Percentiles rank a stretch among this genome's conserved stretches.
Conservation (phyloP, 1,284 basidiomycete species). For the Apiotrichum porosum region DNA sequence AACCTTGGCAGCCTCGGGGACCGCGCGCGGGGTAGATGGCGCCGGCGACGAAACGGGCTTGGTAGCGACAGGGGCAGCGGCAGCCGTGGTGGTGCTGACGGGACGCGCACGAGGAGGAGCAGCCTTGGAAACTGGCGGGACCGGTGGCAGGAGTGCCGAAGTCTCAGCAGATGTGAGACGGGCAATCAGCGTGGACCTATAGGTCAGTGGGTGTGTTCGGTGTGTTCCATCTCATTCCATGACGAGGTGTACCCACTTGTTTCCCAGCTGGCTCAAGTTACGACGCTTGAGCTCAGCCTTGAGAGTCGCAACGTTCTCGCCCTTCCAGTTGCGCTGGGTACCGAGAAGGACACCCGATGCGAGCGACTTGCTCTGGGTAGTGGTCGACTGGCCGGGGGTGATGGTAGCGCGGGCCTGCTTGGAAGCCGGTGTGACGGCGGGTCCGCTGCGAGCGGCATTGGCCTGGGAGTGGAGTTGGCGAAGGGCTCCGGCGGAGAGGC, state of each 20-base stretch:
- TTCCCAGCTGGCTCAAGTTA: conserved; percentile 60
- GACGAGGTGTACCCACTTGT: conserved; percentile 46
- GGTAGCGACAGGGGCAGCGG: conserved; percentile 13
- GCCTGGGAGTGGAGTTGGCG: conserved; percentile 14
- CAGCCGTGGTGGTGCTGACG: not conserved
- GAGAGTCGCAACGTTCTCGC: conserved; percentile 57
- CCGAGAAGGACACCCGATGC: conserved; percentile 65
- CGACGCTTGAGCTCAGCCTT: conserved; percentile 62
- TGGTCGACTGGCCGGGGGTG: not conserved
- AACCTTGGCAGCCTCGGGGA: conserved; percentile 6
- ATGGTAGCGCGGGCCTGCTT: conserved; percentile 14
- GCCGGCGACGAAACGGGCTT: conserved; percentile 17
- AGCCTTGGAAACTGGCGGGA: conserved; percentile 23
- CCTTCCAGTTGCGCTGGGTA: conserved; percentile 58
- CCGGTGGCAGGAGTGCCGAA: conserved; percentile 29
- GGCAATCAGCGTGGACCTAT: conserved; percentile 34
- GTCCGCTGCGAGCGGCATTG: not conserved
- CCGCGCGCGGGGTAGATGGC: conserved; percentile 12
- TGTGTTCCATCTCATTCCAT: not conserved
- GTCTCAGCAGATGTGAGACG: conserved; percentile 38
- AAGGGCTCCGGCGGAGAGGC: conserved; percentile 38
- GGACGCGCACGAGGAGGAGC: not conserved
- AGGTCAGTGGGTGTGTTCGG: too few relatives aligned
- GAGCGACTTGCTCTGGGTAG: conserved; percentile 41
- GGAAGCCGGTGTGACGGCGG: conserved; percentile 15